phyloP scores from a whole-genome alignment of 176 grass and related monocot genomes.

The Stipa capillata region DNA sequence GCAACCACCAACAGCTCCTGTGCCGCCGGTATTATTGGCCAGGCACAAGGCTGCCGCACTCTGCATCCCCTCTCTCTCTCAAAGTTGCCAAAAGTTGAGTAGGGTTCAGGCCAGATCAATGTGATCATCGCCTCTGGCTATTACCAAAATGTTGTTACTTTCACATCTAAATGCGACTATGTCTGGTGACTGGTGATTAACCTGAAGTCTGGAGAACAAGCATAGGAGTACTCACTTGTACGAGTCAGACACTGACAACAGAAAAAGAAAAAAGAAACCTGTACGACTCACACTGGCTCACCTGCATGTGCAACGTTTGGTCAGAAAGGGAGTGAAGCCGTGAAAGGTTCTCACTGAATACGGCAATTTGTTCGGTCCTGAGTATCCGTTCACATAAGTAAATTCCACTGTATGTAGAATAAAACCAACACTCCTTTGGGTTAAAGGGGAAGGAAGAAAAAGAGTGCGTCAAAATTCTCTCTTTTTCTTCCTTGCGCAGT shows the following conservation, averaged over 20 bases:
- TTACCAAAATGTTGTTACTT: not conserved
- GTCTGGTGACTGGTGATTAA: not conserved
- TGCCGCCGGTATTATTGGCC: conserved; percentile 30
- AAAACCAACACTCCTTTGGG: not conserved
- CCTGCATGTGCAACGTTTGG: not conserved
- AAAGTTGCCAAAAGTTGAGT: not conserved
- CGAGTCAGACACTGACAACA: too few relatives aligned
- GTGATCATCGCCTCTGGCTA: not conserved
- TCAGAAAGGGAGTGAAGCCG: not conserved
- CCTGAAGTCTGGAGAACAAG: not conserved
- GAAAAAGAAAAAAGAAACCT: too few relatives aligned
- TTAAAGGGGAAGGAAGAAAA: not conserved
- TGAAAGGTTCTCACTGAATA: not conserved
- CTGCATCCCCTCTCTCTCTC: not conserved
- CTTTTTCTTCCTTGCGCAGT: not conserved
- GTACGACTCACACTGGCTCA: not conserved
- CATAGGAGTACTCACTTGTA: not conserved
- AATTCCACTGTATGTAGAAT: not conserved
- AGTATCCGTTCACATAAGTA: not conserved
- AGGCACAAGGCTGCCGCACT: conserved; percentile 22
- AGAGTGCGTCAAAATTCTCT: not conserved
- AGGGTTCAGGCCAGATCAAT: not conserved
- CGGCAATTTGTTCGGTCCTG: not conserved
- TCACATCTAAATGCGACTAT: not conserved
- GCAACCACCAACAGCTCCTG: conserved; percentile 33